Conservation (phyloP, 441 rosid species). For the Mallotus japonicus region DNA sequence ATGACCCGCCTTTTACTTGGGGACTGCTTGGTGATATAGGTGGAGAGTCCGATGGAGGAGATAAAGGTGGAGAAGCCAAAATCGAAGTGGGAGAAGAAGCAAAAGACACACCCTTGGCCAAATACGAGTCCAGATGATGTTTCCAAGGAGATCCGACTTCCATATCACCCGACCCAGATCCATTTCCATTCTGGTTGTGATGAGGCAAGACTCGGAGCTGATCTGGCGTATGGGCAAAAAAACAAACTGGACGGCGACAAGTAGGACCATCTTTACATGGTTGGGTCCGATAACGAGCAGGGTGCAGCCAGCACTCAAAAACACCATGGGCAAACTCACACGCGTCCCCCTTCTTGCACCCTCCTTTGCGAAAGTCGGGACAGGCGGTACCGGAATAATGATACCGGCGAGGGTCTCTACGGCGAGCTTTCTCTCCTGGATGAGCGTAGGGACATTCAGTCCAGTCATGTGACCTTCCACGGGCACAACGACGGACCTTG, state of each 20-base stretch:
- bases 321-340: slow-evolving; percentile 89
- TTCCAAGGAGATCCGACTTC: slow-evolving; percentile 54
- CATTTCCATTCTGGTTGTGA: slow-evolving; percentile 40
- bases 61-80: slow-evolving; percentile 44
- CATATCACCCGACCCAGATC: slow-evolving; percentile 38
- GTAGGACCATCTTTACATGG: slow-evolving; percentile 76
- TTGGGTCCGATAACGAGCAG: slow-evolving; percentile 80
- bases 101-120: slow-evolving; percentile 21
- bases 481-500: slow-evolving; percentile 71
- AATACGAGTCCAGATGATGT: slow-evolving; percentile 37
- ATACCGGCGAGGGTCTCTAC: slow-evolving; percentile 72
- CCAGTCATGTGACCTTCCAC: slow-evolving; percentile 91
- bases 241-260: slow-evolving; percentile 77
- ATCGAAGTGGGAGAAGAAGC: slow-evolving; percentile 52
- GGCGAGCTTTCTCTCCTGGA: slow-evolving; percentile 86
- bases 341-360: slow-evolving; percentile 60
- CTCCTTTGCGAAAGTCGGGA: slow-evolving; percentile 74
- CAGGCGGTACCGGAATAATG: slow-evolving; percentile 80
- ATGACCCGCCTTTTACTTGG: slow-evolving; percentile 42
- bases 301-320: slow-evolving; percentile 99
- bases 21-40: slow-evolving; percentile 49
- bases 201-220: slow-evolving; percentile 54
- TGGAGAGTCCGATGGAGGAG: slow-evolving; percentile 57
- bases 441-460: slow-evolving; percentile 95
- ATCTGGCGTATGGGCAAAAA: slow-evolving; percentile 85